phyloP scores from a whole-genome alignment of 495 filamentous ascomycete genomes.

The Echria macrotheca region DNA sequence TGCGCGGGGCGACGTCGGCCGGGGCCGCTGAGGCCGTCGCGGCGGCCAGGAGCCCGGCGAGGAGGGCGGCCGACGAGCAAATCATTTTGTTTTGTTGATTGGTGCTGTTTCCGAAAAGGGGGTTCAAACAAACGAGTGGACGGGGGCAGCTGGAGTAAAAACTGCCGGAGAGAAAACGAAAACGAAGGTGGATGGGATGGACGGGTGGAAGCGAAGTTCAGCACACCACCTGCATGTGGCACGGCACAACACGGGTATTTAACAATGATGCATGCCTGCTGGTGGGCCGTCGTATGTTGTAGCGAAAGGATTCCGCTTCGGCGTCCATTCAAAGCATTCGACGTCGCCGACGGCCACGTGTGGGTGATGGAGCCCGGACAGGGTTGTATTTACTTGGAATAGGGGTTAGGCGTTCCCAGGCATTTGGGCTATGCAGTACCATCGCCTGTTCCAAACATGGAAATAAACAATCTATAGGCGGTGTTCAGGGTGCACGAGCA shows the following conservation, averaged over 20 bases:
- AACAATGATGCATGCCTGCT: too few relatives aligned
- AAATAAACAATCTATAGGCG: too few relatives aligned
- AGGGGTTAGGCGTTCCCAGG: too few relatives aligned
- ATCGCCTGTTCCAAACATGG: too few relatives aligned
- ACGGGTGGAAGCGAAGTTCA: background rate
- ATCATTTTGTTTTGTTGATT: slow-evolving; percentile 4
- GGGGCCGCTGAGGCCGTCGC: slow-evolving; percentile 1
- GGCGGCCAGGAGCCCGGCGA: background rate
- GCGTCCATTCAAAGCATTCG: background rate
- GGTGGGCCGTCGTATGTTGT: too few relatives aligned
- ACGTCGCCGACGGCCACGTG: too few relatives aligned
- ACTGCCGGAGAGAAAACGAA: background rate
- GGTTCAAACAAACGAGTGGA: background rate
- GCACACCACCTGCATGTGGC: background rate
- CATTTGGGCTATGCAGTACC: too few relatives aligned
- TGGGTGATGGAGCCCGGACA: too few relatives aligned
- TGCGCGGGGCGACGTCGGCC: slow-evolving; percentile 6
- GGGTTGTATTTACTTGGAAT: too few relatives aligned
- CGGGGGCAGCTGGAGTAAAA: too few relatives aligned
- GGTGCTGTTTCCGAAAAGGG: too few relatives aligned
- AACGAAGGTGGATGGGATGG: background rate
- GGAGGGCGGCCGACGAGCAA: slow-evolving; percentile 1
- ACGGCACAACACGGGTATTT: background rate
- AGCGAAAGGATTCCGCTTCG: background rate
- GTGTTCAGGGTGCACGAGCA: too few relatives aligned